A percentile compares a stretch with the other conserved stretches of the same genome.
These are phyloP conservation scores for Babjeviella inositovora DNA, from an alignment of 805 yeast species.

Conservation along the genomic window DNA sequence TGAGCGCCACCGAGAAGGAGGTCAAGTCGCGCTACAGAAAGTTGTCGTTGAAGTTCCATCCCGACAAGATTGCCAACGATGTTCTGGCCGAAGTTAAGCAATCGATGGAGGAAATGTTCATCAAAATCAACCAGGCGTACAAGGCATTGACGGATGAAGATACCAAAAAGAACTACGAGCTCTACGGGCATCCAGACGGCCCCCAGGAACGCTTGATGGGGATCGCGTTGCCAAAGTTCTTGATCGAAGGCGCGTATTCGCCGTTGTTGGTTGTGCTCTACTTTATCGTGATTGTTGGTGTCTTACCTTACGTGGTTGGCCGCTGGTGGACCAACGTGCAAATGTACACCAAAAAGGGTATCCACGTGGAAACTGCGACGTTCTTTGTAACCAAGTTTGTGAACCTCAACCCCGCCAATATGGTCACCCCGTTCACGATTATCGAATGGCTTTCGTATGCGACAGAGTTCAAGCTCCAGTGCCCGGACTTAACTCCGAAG, in stretches of 20 bases:
- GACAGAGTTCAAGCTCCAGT: slow-evolving; percentile 39
- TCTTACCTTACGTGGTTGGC: slow-evolving; percentile 70
- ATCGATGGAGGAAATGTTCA: slow-evolving; percentile 60
- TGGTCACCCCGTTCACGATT: slow-evolving; percentile 40
- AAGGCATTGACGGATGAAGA: slow-evolving; percentile 87
- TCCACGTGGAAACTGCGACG: slow-evolving; percentile 76
- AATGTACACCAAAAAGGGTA: slow-evolving; percentile 65
- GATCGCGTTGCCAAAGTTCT: slow-evolving; percentile 84
- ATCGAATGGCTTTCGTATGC: slow-evolving; percentile 45
- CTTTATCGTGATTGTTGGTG: slow-evolving; percentile 62
- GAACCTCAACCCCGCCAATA: slow-evolving; percentile 58
- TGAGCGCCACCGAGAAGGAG: slow-evolving; percentile 56
- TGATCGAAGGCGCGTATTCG: slow-evolving; percentile 72
- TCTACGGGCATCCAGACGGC: slow-evolving; percentile 97
- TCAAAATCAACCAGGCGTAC: slow-evolving; percentile 80
- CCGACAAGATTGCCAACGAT: slow-evolving; percentile 72
- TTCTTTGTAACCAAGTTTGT: slow-evolving; percentile 54
- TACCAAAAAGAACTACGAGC: slow-evolving; percentile 64
- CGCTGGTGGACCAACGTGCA: slow-evolving; percentile 84
- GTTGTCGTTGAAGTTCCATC: slow-evolving; percentile 79
- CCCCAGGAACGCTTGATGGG: slow-evolving; percentile 86
- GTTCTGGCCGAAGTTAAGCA: slow-evolving; percentile 36
- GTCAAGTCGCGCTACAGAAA: slow-evolving; percentile 76
- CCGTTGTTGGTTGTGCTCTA: slow-evolving; percentile 39
- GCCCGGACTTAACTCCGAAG: slow-evolving; percentile 20